Evolutionary conservation across 2,329 filamentous ascomycete species (phyloP).

Genomic region (Aspergillus jensenii): DNA sequence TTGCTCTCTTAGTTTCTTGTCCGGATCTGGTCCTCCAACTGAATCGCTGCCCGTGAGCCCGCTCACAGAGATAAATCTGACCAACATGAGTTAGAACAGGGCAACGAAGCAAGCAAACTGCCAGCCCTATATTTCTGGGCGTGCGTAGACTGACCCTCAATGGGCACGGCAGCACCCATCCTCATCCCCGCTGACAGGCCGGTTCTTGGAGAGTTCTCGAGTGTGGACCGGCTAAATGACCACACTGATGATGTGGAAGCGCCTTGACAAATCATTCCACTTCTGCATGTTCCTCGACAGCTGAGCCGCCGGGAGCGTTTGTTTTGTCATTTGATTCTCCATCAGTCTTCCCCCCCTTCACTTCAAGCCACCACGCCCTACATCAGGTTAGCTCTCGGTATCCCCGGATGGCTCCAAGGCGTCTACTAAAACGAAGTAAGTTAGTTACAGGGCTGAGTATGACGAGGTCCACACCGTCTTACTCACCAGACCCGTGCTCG

Average conservation of each 20-base stretch:
- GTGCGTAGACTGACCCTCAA: neutral
- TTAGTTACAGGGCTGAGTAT: constrained; percentile 2
- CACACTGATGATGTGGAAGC: neutral
- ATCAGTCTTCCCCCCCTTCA: neutral
- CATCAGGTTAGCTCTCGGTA: neutral
- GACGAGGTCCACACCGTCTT: neutral
- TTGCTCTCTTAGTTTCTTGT: neutral
- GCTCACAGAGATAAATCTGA: neutral
- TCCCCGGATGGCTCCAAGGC: neutral
- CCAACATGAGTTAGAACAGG: neutral
- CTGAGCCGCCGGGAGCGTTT: neutral
- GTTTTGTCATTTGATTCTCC: neutral
- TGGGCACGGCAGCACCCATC: neutral
- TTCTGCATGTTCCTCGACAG: neutral
- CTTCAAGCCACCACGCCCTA: neutral
- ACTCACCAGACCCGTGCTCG: neutral
- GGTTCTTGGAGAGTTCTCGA: neutral
- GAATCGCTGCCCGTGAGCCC: neutral
- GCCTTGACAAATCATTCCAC: neutral
- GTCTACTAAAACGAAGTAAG: neutral
- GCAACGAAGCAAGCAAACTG: neutral
- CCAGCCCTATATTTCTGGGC: constrained; percentile 7
- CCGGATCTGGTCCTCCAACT: neutral
- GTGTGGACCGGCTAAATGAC: neutral
- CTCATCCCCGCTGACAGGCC: neutral